Percentiles rank a stretch among this genome's conserved stretches.
phyloP scores from a whole-genome alignment of 345 rosid genomes.

The Sonneratia caseolaris region DNA sequence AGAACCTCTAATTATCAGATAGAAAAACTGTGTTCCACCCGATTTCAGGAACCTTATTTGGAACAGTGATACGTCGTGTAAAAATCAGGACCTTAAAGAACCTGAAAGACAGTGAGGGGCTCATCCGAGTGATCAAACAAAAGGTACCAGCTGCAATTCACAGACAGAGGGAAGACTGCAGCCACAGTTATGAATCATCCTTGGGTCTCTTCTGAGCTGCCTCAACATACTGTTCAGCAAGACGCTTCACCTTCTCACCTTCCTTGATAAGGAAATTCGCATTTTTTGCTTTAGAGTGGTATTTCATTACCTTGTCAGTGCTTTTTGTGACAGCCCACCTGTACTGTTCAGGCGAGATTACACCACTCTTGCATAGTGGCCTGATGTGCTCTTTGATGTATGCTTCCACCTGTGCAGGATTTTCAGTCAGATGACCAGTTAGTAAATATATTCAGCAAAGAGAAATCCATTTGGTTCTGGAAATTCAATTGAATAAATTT shows the following conservation, averaged over 20 bases:
- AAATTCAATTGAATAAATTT: no score
- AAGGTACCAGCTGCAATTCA: neutral
- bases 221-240: conserved; percentile 85
- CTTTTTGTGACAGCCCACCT: conserved; percentile 88
- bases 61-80: neutral
- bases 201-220: conserved; percentile 59
- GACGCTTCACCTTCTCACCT: conserved; percentile 96
- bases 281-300: conserved; percentile 70
- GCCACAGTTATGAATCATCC: conserved; percentile 9
- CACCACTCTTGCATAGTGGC: conserved; percentile 85
- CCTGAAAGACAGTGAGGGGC: neutral
- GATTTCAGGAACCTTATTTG: neutral
- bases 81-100: neutral
- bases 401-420: conserved; percentile 60
- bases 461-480: no score
- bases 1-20: neutral
- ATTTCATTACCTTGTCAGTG: conserved; percentile 84
- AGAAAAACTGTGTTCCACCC: neutral
- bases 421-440: conserved; percentile 3
- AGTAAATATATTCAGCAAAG: neutral
- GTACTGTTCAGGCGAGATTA: conserved; percentile 71
- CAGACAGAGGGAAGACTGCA: neutral
- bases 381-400: conserved; percentile 95
- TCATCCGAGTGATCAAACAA: neutral
- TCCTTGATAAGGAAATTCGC: conserved; percentile 89